Conservation (phyloP, 176 grass and related monocot species). For the Hordeum marinum region DNA sequence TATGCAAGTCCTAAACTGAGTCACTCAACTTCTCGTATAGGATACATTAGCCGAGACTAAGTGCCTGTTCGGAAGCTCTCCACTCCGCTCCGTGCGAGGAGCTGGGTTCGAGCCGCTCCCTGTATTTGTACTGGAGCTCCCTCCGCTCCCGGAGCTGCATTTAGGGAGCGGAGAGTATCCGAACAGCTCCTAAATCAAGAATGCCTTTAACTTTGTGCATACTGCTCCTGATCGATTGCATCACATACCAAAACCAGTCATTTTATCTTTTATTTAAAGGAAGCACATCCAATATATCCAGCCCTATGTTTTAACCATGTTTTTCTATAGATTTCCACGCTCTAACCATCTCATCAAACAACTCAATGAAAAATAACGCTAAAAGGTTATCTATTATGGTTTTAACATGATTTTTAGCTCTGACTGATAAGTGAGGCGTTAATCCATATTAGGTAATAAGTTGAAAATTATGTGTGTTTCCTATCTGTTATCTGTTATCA, state of each 20-base stretch:
- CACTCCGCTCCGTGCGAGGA: too few relatives aligned
- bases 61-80: too few relatives aligned
- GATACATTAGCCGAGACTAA: conserved; percentile 4
- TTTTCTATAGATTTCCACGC: not conserved
- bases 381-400: not conserved
- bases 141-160: too few relatives aligned
- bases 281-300: not conserved
- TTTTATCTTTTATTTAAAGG: not conserved
- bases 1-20: conserved; percentile 14
- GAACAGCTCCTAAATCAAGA: too few relatives aligned
- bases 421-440: not conserved
- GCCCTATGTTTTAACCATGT: not conserved
- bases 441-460: not conserved
- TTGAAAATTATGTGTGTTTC: not conserved
- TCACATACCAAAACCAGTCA: conserved; percentile 19
- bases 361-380: not conserved
- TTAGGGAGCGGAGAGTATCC: too few relatives aligned
- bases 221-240: not conserved
- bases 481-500: conserved; percentile 3
- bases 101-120: too few relatives aligned
- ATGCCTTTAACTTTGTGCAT: not conserved
- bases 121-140: too few relatives aligned
- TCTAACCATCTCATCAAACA: not conserved
- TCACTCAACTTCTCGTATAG: not conserved
- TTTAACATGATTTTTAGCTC: conserved; percentile 8